Conservation (phyloP, 176 grass and related monocot genomes). For the Aegilops sharonensis region DNA sequence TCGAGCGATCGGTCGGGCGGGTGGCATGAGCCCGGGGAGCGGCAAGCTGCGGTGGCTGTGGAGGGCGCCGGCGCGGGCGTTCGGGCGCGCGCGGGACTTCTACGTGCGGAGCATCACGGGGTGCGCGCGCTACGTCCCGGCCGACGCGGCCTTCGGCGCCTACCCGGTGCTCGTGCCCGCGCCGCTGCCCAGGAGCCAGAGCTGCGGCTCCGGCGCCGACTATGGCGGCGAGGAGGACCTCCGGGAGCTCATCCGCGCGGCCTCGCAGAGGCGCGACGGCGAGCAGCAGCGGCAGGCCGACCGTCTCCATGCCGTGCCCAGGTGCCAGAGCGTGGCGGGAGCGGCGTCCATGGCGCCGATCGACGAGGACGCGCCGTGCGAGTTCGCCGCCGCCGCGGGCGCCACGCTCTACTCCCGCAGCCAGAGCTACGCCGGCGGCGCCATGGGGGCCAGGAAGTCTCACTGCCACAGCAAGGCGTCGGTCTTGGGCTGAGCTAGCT, state of each 20-base stretch:
- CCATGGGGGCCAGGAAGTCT: neutral
- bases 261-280: constrained; percentile 28
- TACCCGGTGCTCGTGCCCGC: constrained; percentile 48
- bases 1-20: neutral
- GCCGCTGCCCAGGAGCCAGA: constrained; percentile 21
- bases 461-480: constrained; percentile 2
- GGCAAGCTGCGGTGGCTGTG: constrained; percentile 44
- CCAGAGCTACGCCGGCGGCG: constrained; percentile 37
- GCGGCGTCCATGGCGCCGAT: constrained; percentile 42
- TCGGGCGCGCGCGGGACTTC: constrained; percentile 37
- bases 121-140: constrained; percentile 45
- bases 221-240: constrained; percentile 39
- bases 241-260: constrained; percentile 46
- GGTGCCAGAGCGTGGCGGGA: constrained; percentile 47
- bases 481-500: constrained; percentile 25
- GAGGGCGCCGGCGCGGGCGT: constrained; percentile 46
- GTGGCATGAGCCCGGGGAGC: constrained; percentile 19
- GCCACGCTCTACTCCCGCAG: constrained; percentile 21
- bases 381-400: constrained; percentile 27
- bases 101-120: constrained; percentile 43
- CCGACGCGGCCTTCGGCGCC: constrained; percentile 46
- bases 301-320: constrained; percentile 14
- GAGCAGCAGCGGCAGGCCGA: neutral
- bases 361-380: constrained; percentile 51
- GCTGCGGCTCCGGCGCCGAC: constrained; percentile 10